phyloP scores from a whole-genome alignment of 305 asterid genomes.

The Solanum aculeatissimum region DNA sequence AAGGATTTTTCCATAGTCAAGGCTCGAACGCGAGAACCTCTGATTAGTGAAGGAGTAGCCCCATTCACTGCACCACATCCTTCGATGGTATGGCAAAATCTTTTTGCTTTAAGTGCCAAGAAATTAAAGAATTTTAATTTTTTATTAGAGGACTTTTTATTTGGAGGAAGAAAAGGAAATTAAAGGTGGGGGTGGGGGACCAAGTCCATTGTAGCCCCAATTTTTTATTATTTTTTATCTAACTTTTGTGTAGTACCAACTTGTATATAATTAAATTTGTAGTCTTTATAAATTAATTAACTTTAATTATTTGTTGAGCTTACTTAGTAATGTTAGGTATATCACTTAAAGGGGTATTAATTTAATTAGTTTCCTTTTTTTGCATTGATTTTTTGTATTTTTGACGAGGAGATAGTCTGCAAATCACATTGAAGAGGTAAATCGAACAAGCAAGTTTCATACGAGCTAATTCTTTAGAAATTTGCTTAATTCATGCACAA shows the following conservation, averaged over 20 bases:
- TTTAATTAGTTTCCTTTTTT: background rate
- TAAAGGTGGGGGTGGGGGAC: background rate
- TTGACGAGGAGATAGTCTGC: background rate
- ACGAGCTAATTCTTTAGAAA: background rate
- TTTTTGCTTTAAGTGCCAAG: background rate
- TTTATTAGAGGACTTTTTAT: background rate
- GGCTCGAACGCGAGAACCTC: no score
- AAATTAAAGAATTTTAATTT: background rate
- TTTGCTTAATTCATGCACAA: background rate
- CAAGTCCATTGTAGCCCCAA: background rate
- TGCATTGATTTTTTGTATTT: background rate
- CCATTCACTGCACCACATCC: no score
- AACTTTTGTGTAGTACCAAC: background rate
- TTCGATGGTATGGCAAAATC: background rate
- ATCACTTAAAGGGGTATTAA: background rate
- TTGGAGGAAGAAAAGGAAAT: background rate
- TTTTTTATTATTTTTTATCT: background rate
- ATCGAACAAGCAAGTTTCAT: background rate
- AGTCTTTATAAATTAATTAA: background rate
- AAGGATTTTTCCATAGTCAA: fast-evolving
- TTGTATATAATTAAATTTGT: background rate
- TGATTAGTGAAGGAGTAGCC: no score
- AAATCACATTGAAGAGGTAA: background rate
- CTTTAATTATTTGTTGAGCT: background rate
- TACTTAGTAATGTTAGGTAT: background rate